Evolutionary conservation across 2,329 filamentous ascomycete species (phyloP), one percentile per base, ranked within the genome.

Genomic region (Clonostachys byssicola): DNA sequence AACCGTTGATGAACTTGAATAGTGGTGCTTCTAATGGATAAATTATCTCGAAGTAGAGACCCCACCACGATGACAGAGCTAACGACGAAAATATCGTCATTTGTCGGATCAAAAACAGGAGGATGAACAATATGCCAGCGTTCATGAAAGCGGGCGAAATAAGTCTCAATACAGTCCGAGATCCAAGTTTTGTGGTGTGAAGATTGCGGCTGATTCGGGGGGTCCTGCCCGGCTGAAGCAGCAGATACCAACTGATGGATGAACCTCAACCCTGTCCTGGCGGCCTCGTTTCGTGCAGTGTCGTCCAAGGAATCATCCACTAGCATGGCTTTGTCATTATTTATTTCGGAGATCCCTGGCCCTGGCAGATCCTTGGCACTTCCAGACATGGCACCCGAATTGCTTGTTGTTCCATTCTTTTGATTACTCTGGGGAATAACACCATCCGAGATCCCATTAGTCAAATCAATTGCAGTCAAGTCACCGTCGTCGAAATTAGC

Each of bases 91-190:
- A 60, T 45, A 3, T 64, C 55, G 18, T 58, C 58, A 13, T 48
- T 57, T 34, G 65, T 59, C 20, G 52, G 58, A 36, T 58, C 61
- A 44, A 65, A 65, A 1, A 60, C 54, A 1, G 70, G 67, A 0
- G 56, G 59, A 49, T 72, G 69, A 5, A 75, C 52, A 3, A 72
- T 54, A 6, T 72, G 66, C 60, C 70, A 74, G 1, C 60, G 60
- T 30, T 68, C 58, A 47, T 74, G 71, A 33, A 73, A 70, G 0
- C 59, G 49, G 1, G 56, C 55, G n/a, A 74, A 61, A 35, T 72
- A 77, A 0, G 60, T 54, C 1, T 59, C 55, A 1, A 56, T 49
- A 23, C 52, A 54, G 5, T 47, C 48, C 13, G 50, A 42, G 5
- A 58, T 50, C 59, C 57, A 60, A 2, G 44, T 17, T 18, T 18